These are phyloP conservation scores for Apiospora hydei DNA, from an alignment of 2,329 filamentous ascomycete species.

Conservation along the genomic window DNA sequence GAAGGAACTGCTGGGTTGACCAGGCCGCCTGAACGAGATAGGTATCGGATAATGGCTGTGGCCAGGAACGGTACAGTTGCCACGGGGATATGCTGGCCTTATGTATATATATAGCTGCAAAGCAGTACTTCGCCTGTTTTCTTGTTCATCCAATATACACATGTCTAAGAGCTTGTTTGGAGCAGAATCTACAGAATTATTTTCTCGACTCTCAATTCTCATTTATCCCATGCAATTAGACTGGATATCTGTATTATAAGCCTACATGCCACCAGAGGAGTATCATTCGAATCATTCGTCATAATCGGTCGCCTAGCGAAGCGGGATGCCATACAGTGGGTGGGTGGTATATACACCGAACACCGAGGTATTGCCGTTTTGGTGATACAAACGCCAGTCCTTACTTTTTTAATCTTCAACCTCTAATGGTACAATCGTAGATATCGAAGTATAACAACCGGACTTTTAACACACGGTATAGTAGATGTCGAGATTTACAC, in stretches of 20 bases:
- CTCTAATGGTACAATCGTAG: background rate
- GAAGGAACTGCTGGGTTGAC: background rate
- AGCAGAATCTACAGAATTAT: too few relatives aligned
- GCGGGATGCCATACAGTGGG: background rate
- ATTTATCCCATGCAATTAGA: too few relatives aligned
- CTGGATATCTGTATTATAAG: too few relatives aligned
- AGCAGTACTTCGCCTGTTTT: background rate
- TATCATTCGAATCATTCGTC: too few relatives aligned
- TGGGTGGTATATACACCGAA: background rate
- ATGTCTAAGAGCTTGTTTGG: too few relatives aligned
- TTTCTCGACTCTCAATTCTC: too few relatives aligned
- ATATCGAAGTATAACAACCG: background rate
- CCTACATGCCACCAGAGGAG: too few relatives aligned
- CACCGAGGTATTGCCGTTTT: conserved; percentile 1
- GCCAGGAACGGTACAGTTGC: background rate
- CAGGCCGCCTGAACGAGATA: background rate
- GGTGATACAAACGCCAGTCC: background rate
- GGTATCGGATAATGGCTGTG: background rate
- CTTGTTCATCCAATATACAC: background rate
- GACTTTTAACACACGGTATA: background rate
- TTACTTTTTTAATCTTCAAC: background rate
- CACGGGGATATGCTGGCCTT: background rate
- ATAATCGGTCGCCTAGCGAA: too few relatives aligned
- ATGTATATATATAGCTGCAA: background rate
- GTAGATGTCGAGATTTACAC: background rate